A percentile compares a stretch with the other conserved stretches of the same genome.
phyloP scores from a whole-genome alignment of 305 asterid species.

The Fraxinus velutina region DNA sequence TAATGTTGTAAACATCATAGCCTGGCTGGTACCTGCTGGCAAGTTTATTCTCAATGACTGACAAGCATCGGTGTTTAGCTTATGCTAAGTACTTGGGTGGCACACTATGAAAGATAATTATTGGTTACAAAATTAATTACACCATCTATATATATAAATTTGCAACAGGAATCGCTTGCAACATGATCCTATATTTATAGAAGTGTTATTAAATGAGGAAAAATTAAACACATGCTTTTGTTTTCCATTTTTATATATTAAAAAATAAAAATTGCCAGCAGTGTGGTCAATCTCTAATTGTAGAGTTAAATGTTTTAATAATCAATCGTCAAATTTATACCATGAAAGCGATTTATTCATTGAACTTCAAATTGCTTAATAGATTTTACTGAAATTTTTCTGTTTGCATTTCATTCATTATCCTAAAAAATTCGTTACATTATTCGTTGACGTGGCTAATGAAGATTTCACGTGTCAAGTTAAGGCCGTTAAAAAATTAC shows the following conservation, averaged over 20 bases:
- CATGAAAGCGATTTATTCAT: not conserved
- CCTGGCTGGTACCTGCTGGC: not conserved
- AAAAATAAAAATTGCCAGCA: not conserved
- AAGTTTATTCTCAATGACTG: not conserved
- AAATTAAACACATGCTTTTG: not conserved
- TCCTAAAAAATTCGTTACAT: too few species aligned
- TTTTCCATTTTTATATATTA: not conserved
- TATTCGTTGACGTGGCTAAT: not conserved
- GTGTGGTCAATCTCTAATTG: not conserved
- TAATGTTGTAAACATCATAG: not conserved
- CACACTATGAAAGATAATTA: too few species aligned
- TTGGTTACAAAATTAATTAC: too few species aligned
- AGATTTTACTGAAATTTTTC: not conserved
- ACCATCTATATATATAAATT: too few species aligned
- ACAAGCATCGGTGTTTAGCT: not conserved
- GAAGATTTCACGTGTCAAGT: not conserved
- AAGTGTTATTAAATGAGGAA: not conserved
- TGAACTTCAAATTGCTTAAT: not conserved
- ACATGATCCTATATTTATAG: not conserved
- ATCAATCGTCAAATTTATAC: too few species aligned
- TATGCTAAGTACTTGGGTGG: not conserved
- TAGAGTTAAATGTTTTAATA: not conserved
- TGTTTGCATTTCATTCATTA: not conserved
- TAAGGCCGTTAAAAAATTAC: not conserved
- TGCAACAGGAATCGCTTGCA: not conserved